Evolutionary conservation across 768 basidiomycete genomes (phyloP), one percentile per base, ranked within the genome.

Genomic region (Tylopilus vinaceipallidus): DNA sequence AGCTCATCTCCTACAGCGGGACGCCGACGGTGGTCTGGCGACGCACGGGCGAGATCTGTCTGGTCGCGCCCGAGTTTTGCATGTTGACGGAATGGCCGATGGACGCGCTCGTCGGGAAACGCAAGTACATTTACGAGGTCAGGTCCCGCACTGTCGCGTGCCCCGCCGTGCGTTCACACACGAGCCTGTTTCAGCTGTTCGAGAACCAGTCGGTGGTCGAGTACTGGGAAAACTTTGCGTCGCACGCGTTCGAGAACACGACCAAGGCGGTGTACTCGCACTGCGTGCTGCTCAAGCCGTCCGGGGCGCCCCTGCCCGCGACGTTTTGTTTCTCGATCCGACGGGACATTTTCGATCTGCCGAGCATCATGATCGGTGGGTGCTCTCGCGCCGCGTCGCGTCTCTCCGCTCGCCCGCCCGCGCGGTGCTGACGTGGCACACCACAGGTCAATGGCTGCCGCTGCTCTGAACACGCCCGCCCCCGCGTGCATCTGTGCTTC

Each of bases 21-120:
- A 98, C 95, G 24, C 95, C 95, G 3, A 98, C 95, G 1, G 93
- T 95, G 35, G 90, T 95, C 11, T 99, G 95, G 95, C 85, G 97
- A 38, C 80, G 97, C 43, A 99, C 97, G 17, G 97, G 97, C 60
- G 97, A 99, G 72, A 94, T 99, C 22, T 95, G 93, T 63, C 84
- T 97, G 39, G 97, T 94, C 40, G 95, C 94, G 1, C 89, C 92
- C 6, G 97, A 99, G 70, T 98, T 99, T 64, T 91, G 88, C 67
- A 86, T 91, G 79, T 75, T 99, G 54, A 94, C 92, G 9, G 91
- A 88, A 58, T 95, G 92, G 90, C 81, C 82, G 9, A 77, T 86
- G 68, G 86, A 90, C 54, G 93, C 98, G 55, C 76, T 99, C 17
- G 57, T 85, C 20, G 77, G 77, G 10, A 65, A 65, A 48, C 73